Percentiles rank a stretch among this genome's conserved stretches.
These are phyloP conservation scores for Phlebiopsis gigantea DNA, from an alignment of 768 basidiomycete genomes.

Conservation along the genomic window DNA sequence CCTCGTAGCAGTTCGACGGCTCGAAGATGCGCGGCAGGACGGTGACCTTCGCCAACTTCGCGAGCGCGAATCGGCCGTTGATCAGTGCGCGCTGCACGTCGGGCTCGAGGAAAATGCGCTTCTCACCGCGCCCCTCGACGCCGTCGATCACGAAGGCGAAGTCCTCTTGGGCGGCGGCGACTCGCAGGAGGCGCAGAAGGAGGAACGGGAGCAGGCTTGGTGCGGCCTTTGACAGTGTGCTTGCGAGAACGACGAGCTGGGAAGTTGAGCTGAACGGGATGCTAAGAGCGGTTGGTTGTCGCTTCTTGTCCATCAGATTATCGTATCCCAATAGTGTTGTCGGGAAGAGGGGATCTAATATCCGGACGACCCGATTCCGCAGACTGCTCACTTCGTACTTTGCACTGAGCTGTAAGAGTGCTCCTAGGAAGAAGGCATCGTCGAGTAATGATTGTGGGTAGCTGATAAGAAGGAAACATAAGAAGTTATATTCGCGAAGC, in stretches of 20 bases:
- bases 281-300: not conserved
- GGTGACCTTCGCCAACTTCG: not conserved
- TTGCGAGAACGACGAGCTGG: not conserved
- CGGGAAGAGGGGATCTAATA: not conserved
- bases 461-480: not conserved
- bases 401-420: not conserved
- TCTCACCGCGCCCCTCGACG: not conserved
- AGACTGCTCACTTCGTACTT: conserved; percentile 2
- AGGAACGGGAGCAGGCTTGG: not conserved
- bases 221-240: not conserved
- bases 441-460: not conserved
- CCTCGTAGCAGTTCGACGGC: not conserved
- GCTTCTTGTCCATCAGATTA: not conserved
- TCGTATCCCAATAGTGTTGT: not conserved
- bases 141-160: not conserved
- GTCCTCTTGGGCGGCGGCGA: not conserved
- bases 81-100: conserved; percentile 1
- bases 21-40: not conserved
- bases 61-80: not conserved
- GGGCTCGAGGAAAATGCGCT: not conserved
- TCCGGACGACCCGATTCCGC: not conserved
- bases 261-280: not conserved
- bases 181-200: not conserved
- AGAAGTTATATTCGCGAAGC: not conserved
- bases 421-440: not conserved